phyloP scores from a whole-genome alignment of 2,329 filamentous ascomycete species.

The Ustulina deusta region DNA sequence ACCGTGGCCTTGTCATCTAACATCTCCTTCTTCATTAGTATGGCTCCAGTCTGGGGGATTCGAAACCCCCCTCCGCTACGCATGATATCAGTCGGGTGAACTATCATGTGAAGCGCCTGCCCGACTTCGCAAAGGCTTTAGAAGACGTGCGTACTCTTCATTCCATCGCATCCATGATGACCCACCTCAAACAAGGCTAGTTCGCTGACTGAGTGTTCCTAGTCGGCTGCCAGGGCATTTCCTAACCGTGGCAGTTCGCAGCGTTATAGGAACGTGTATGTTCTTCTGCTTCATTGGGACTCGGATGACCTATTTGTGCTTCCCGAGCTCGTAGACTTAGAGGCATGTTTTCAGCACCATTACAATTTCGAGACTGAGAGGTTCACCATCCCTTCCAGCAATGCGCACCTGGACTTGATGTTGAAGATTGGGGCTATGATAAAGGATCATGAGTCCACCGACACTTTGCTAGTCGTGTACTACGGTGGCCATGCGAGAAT shows the following conservation, averaged over 20 bases:
- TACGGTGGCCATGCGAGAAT: slow-evolving; percentile 71
- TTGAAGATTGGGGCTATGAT: slow-evolving; percentile 67
- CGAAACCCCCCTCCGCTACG: slow-evolving; percentile 58
- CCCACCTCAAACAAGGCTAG: slow-evolving; percentile 21
- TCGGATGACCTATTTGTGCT: slow-evolving; percentile 70
- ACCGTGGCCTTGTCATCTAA: slow-evolving; percentile 47
- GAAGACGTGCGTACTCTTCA: slow-evolving; percentile 61
- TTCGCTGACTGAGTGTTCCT: slow-evolving; percentile 28
- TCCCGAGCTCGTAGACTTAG: slow-evolving; percentile 68
- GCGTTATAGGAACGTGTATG: slow-evolving; percentile 67
- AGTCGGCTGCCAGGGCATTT: slow-evolving; percentile 68
- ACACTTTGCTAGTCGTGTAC: slow-evolving; percentile 69
- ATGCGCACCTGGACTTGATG: slow-evolving; percentile 69
- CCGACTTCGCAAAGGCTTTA: slow-evolving; percentile 65
- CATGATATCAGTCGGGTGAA: slow-evolving; percentile 69
- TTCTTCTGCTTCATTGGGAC: slow-evolving; percentile 68
- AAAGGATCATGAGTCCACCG: slow-evolving; percentile 66
- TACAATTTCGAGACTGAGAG: slow-evolving; percentile 69
- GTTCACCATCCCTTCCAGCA: slow-evolving; percentile 69
- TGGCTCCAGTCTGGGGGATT: slow-evolving; percentile 57
- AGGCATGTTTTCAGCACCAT: slow-evolving; percentile 65
- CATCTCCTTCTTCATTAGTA: slow-evolving; percentile 55
- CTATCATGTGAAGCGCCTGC: slow-evolving; percentile 69
- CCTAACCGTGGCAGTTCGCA: slow-evolving; percentile 67
- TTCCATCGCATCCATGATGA: neutral